Conservation (phyloP, 108 stramenopile species). For the Nitzschia sp. region DNA sequence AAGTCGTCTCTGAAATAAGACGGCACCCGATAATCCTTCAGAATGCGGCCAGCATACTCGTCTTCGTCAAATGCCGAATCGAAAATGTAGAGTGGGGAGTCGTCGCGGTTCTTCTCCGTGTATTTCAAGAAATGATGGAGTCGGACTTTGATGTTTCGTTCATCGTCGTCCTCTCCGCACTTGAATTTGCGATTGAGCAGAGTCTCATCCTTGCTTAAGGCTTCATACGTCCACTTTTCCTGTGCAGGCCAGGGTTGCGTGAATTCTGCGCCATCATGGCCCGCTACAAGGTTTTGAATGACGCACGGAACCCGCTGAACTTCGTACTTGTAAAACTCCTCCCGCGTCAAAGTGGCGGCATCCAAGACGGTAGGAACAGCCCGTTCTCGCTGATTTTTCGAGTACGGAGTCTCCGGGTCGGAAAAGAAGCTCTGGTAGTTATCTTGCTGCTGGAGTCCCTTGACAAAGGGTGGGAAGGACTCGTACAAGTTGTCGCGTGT, state of each 20-base stretch:
- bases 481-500: conserved; percentile 62
- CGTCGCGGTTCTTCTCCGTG: conserved; percentile 79
- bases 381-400: neutral
- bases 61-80: conserved; percentile 93
- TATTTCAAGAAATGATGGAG: conserved; percentile 91
- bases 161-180: conserved; percentile 98
- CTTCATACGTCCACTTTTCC: conserved; percentile 56
- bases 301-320: conserved; percentile 60
- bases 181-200: conserved; percentile 77
- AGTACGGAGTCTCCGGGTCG: conserved; percentile 11
- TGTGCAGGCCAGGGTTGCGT: conserved; percentile 67
- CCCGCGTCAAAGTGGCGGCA: conserved; percentile 39
- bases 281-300: conserved; percentile 69
- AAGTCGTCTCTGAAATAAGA: conserved; percentile 94
- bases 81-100: conserved; percentile 98
- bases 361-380: conserved; percentile 65
- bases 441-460: conserved; percentile 16
- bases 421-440: conserved; percentile 27
- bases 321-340: conserved; percentile 73
- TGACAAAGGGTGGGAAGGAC: conserved; percentile 62
- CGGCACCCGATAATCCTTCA: conserved; percentile 84
- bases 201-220: conserved; percentile 44
- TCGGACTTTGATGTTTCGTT: conserved; percentile 86
- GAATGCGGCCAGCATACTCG: conserved; percentile 53
- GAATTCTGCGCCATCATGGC: conserved; percentile 44